Conservation (phyloP, 441 rosid species). For the Croton laevigatus region DNA sequence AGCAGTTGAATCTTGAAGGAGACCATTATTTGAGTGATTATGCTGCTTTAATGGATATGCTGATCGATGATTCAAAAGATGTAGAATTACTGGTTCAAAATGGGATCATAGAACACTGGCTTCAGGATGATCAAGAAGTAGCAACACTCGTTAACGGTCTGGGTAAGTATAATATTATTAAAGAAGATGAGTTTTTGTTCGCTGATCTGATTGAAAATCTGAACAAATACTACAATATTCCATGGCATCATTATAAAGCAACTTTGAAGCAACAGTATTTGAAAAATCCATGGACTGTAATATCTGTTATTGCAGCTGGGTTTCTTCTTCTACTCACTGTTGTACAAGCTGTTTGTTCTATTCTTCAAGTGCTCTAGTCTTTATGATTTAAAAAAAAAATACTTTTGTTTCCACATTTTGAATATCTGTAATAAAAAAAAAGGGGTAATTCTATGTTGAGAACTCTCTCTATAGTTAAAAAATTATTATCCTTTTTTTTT, state of each 20-base stretch:
- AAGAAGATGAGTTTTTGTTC: neutral
- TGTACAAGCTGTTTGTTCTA: neutral
- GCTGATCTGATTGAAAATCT: neutral
- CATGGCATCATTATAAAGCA: neutral
- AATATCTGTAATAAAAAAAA: too few species aligned
- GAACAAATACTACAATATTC: neutral
- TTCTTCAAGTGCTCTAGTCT: neutral
- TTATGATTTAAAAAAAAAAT: too few species aligned
- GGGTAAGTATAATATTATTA: neutral
- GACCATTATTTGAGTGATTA: neutral
- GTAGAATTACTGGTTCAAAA: neutral
- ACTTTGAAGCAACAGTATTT: conserved; percentile 1
- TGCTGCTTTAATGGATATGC: neutral
- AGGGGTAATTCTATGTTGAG: too few species aligned
- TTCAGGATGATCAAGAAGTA: neutral
- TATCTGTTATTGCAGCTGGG: neutral
- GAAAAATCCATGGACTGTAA: neutral
- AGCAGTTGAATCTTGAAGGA: neutral
- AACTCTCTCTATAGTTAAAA: too few species aligned
- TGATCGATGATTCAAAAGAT: neutral
- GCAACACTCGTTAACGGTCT: neutral
- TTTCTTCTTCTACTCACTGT: neutral
- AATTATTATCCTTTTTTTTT: too few species aligned
- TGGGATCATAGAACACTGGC: conserved; percentile 4
- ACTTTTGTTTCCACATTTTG: too few species aligned